Evolutionary conservation across 2,329 filamentous ascomycete genomes (phyloP), one percentile per base, ranked within the genome.

Genomic region (Pestalotiopsis sp.): DNA sequence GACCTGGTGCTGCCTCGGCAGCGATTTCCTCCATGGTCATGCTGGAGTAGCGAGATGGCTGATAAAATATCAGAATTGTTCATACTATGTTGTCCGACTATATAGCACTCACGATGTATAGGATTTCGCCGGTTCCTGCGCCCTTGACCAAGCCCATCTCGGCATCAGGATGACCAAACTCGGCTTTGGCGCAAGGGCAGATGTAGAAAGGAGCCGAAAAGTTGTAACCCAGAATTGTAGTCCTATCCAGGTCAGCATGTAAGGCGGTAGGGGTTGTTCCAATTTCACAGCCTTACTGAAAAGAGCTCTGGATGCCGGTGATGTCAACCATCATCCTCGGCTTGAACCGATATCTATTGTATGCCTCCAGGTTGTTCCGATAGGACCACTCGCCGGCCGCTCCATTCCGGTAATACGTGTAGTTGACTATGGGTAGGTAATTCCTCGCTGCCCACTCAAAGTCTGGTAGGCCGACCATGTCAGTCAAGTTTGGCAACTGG

Each of bases 361-460:
- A 89, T 36, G 84, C 81, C 76, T 89, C 87, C 5, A 88, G 80
- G 77, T 89, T 89, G 76, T 87, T 87, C 63, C 86, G 81, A 77
- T 87, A 88, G 1, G 82, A 83, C 82, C 83, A 88, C 77, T 88
- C 86, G 69, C 85, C 86, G 3, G 81, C 85, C 4, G 85, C 86
- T 23, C 85, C 86, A 71, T 86, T 87, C 69, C 85, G 83, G 78
- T 88, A 88, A 77, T 87, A 88, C n/a, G 85, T 86, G 77, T 85
- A 88, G 73, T 85, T 82, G 25, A 77, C 73, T 13, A 72, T 69
- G 68, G 84, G 82, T 72, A 88, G 80, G 72, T 83, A 82, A 65
- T 82, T 81, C 67, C 84, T 79, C 25, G 86, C 86, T 3, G 83
- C 83, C 76, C 80, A 86, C 56, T 88, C 84, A 72, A 88, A 89